Conservation (phyloP, 164 flowering plant species). For the Chloranthus sessilifolius region DNA sequence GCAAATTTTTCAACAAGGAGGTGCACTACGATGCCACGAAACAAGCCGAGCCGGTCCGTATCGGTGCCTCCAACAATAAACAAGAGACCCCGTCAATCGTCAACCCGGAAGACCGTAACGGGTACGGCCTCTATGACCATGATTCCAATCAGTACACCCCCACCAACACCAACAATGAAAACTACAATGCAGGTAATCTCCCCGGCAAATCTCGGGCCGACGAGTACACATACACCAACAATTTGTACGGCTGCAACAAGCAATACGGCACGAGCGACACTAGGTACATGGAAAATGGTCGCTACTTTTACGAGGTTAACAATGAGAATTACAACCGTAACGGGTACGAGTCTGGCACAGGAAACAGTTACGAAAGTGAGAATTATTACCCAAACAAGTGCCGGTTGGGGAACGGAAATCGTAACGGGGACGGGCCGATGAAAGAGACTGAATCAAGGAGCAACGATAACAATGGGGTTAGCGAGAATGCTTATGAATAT, state of each 20-base stretch:
- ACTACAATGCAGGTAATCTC: too few species aligned
- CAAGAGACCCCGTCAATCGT: constrained; percentile 1
- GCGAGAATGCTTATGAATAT: constrained; percentile 17
- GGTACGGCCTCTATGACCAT: constrained; percentile 54
- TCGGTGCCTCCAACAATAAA: neutral
- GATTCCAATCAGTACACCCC: constrained; percentile 20
- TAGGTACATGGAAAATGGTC: constrained; percentile 46
- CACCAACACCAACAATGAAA: too few species aligned
- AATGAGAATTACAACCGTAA: constrained; percentile 17
- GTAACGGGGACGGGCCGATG: neutral
- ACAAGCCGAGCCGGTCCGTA: constrained; percentile 18
- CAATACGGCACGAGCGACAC: constrained; percentile 52
- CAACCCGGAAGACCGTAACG: constrained; percentile 29
- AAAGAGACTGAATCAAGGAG: constrained; percentile 2
- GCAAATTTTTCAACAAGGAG: constrained; percentile 52
- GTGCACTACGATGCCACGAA: constrained; percentile 18
- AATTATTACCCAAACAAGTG: constrained; percentile 10
- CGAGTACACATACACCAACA: constrained; percentile 2
- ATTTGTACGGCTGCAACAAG: neutral
- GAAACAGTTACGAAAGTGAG: neutral
- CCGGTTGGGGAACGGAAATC: constrained; percentile 2
- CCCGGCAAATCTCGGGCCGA: too few species aligned
- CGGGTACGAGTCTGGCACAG: neutral
- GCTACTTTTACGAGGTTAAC: constrained; percentile 35
- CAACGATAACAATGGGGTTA: constrained; percentile 15